Conservation (phyloP, 129 eudicot species). For the Artemisia tridentata region DNA sequence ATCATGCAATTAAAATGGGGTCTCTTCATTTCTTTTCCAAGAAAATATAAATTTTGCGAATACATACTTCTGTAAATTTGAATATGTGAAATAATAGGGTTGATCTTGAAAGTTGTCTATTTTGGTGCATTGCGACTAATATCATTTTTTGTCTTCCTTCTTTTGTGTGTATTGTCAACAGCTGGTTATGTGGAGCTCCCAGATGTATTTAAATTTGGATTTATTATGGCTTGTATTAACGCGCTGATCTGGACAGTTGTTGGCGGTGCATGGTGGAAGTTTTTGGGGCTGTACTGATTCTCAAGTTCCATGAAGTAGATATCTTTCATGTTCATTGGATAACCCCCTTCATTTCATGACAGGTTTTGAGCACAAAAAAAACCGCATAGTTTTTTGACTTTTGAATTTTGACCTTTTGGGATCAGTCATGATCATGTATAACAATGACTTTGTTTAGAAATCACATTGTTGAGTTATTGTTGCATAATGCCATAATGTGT, state of each 20-base stretch:
- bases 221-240: conserved; percentile 68
- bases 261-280: conserved; percentile 93
- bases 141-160: neutral
- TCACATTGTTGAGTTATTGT: conserved; percentile 21
- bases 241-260: conserved; percentile 73
- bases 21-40: no score
- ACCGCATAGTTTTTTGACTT: conserved; percentile 9
- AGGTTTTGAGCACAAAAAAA: conserved; percentile 32
- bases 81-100: neutral
- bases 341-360: conserved; percentile 21
- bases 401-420: conserved; percentile 25
- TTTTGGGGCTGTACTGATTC: conserved; percentile 76
- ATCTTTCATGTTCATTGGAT: conserved; percentile 24
- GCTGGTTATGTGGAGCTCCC: conserved; percentile 93
- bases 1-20: neutral
- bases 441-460: conserved; percentile 26
- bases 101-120: conserved; percentile 3
- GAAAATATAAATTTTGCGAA: neutral
- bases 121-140: conserved; percentile 21
- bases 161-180: conserved; percentile 30
- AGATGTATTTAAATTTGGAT: conserved; percentile 74
- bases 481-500: neutral
- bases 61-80: neutral
- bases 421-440: conserved; percentile 22
- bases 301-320: conserved; percentile 32